These are phyloP conservation scores for Myxozyma melibiosi DNA, from an alignment of 805 yeast genomes.

Conservation along the genomic window DNA sequence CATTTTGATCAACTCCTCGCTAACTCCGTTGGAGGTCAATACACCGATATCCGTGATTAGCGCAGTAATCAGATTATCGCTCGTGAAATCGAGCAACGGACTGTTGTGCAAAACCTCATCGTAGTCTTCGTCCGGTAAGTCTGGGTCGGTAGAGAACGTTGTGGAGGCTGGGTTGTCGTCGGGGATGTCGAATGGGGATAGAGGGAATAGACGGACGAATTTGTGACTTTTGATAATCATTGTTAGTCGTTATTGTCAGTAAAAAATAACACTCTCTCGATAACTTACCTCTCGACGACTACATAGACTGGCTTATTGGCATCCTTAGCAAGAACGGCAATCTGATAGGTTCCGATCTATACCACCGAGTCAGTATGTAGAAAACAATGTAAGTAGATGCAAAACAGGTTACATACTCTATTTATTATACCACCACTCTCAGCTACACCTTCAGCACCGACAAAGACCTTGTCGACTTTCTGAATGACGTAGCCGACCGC, in stretches of 20 bases:
- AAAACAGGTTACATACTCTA: slow-evolving; percentile 47
- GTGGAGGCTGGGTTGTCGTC: slow-evolving; percentile 40
- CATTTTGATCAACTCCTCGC: slow-evolving; percentile 97
- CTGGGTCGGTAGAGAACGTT: slow-evolving; percentile 22
- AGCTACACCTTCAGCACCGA: slow-evolving; percentile 99
- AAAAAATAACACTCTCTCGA: not conserved
- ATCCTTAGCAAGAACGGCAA: slow-evolving; percentile 87
- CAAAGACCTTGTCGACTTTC: slow-evolving; percentile 80
- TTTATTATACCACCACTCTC: slow-evolving; percentile 98
- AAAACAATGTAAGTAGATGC: too few species aligned
- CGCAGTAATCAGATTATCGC: slow-evolving; percentile 94
- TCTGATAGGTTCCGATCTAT: slow-evolving; percentile 83
- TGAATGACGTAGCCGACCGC: slow-evolving; percentile 93
- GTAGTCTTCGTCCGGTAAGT: slow-evolving; percentile 41
- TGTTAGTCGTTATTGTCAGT: not conserved
- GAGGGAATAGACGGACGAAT: slow-evolving; percentile 93
- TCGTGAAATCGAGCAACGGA: slow-evolving; percentile 86
- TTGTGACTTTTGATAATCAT: slow-evolving; percentile 74
- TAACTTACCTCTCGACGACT: slow-evolving; percentile 65
- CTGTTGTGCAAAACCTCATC: slow-evolving; percentile 40
- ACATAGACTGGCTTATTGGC: slow-evolving; percentile 93
- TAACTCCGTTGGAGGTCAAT: slow-evolving; percentile 94
- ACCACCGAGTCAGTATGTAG: not conserved
- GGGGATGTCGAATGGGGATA: slow-evolving; percentile 90
- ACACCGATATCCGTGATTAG: slow-evolving; percentile 95